These are phyloP conservation scores for Onygenales sp. DNA, from an alignment of 2,329 filamentous ascomycete genomes.

Conservation along the genomic window DNA sequence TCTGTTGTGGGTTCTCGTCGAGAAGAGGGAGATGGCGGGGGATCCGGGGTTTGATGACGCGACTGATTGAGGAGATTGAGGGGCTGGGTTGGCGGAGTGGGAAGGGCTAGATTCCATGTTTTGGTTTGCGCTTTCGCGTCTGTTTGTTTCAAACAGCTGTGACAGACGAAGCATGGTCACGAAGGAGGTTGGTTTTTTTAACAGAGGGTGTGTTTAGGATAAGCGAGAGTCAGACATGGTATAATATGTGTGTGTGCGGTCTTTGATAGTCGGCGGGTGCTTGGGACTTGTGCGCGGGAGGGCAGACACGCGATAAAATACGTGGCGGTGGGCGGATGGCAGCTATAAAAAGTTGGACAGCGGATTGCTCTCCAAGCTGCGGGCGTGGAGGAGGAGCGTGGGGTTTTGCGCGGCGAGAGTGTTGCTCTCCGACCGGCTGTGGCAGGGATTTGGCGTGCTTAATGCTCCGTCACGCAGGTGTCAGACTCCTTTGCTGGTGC, in stretches of 20 bases:
- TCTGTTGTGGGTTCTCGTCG: slow-evolving; percentile 27
- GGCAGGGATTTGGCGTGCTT: not conserved
- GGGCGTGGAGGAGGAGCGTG: not conserved
- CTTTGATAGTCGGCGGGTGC: not conserved
- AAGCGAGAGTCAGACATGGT: slow-evolving; percentile 1
- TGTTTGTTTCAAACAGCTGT: slow-evolving; percentile 24
- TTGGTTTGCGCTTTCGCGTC: slow-evolving; percentile 20
- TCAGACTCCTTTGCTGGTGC: not conserved
- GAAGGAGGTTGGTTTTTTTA: not conserved
- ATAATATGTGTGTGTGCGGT: not conserved
- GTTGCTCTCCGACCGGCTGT: not conserved
- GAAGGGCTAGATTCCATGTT: slow-evolving; percentile 13
- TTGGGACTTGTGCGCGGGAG: not conserved
- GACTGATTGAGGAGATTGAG: slow-evolving; percentile 23
- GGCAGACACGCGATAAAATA: slow-evolving; percentile 3
- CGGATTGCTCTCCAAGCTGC: not conserved
- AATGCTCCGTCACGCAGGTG: not conserved
- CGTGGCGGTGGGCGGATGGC: slow-evolving; percentile 6
- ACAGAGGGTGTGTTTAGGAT: not conserved
- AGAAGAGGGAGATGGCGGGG: slow-evolving; percentile 32
- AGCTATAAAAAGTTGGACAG: slow-evolving; percentile 1
- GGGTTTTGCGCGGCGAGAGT: not conserved
- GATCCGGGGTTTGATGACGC: slow-evolving; percentile 30
- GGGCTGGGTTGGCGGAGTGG: slow-evolving; percentile 5
- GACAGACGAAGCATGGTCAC: slow-evolving; percentile 25